phyloP scores from a whole-genome alignment of 805 yeast species.

The Clavispora santaluciae region DNA sequence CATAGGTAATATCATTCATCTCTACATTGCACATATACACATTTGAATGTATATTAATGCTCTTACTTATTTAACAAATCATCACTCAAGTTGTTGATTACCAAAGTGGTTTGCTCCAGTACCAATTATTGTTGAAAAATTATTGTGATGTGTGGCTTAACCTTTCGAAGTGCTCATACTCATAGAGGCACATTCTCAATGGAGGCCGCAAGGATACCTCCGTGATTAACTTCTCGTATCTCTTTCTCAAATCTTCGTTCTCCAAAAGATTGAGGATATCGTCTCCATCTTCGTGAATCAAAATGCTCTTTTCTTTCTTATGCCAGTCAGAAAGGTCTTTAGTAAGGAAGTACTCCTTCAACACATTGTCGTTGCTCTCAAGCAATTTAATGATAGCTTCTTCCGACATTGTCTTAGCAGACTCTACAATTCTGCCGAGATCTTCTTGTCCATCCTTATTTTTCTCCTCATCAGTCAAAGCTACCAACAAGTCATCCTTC shows the following conservation, averaged over 20 bases:
- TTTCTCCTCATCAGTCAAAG: constrained; percentile 9
- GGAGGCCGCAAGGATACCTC: constrained; percentile 5
- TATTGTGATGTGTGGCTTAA: too few relatives aligned
- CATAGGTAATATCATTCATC: too few relatives aligned
- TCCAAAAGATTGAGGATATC: constrained; percentile 2
- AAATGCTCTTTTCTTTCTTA: constrained; percentile 12
- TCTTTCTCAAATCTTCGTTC: background rate
- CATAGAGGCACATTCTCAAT: constrained; percentile 8
- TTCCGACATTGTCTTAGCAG: constrained; percentile 22
- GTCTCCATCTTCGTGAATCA: constrained; percentile 14
- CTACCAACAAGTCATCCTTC: constrained; percentile 6
- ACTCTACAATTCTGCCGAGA: constrained; percentile 11
- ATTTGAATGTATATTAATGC: too few relatives aligned
- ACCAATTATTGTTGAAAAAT: too few relatives aligned
- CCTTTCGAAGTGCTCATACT: constrained; percentile 1
- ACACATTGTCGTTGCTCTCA: constrained; percentile 15
- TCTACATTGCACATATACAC: too few relatives aligned
- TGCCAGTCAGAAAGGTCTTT: constrained; percentile 16
- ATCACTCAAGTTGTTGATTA: too few relatives aligned
- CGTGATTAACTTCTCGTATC: constrained; percentile 6
- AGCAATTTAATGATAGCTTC: constrained; percentile 19
- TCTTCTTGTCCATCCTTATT: background rate
- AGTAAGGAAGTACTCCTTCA: constrained; percentile 20
- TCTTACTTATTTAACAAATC: too few relatives aligned
- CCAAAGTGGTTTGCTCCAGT: too few relatives aligned